Evolutionary conservation across 1,139 yeast species (phyloP).

Genomic region (Waltiozyma sp.): DNA sequence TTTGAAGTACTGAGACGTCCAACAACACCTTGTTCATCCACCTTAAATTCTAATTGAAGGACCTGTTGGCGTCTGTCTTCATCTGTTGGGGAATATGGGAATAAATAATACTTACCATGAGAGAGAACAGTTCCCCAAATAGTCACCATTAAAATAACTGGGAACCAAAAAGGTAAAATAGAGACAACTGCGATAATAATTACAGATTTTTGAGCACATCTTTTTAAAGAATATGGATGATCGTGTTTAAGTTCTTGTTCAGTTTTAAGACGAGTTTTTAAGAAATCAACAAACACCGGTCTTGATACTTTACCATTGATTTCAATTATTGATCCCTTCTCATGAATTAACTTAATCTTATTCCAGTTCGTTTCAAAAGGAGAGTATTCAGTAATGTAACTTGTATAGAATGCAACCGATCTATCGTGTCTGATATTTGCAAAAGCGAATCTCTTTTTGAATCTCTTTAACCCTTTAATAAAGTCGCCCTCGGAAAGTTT

Average conservation of each 20-base stretch:
- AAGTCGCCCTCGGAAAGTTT: conserved; percentile 43
- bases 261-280: conserved; percentile 20
- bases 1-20: no score
- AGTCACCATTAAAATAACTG: conserved; percentile 36
- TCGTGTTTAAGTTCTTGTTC: conserved; percentile 2
- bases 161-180: conserved; percentile 44
- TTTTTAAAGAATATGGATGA: conserved; percentile 11
- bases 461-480: conserved; percentile 42
- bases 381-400: conserved; percentile 34
- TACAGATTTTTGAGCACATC: conserved; percentile 22
- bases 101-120: conserved; percentile 1
- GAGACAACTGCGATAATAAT: conserved; percentile 25
- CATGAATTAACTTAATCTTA: conserved; percentile 20
- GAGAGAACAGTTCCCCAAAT: conserved; percentile 24
- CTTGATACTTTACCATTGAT: conserved; percentile 20
- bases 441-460: conserved; percentile 45
- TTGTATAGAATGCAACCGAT: conserved; percentile 45
- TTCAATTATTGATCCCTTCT: conserved; percentile 8
- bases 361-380: conserved; percentile 32
- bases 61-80: conserved; percentile 4
- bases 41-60: no score
- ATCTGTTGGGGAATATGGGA: conserved; percentile 1
- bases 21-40: no score
- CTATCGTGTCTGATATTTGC: conserved; percentile 75
- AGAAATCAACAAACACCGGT: conserved; percentile 50